A percentile compares a stretch with the other conserved stretches of the same genome.
Conservation (phyloP, 163 green algal species). For the Botryococcus braunii region DNA sequence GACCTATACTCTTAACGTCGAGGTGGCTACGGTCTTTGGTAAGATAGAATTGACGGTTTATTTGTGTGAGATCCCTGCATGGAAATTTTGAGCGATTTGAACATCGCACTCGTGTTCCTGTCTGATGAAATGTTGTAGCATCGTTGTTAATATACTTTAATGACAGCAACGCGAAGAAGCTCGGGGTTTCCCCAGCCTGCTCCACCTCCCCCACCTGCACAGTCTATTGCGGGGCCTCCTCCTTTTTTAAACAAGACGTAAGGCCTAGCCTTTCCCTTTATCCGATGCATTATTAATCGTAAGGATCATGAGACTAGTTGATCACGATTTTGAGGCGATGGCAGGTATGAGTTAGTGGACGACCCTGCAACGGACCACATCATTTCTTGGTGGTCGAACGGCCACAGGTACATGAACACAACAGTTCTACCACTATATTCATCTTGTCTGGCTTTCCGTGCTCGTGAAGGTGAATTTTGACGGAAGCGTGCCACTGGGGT, state of each 20-base stretch:
- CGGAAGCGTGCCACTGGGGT: background rate
- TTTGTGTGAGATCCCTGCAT: too few species aligned
- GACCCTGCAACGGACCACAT: constrained; percentile 66
- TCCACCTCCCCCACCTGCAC: too few species aligned
- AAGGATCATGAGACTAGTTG: background rate
- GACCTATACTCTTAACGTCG: too few species aligned
- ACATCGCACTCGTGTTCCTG: too few species aligned
- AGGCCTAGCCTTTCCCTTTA: constrained; percentile 9
- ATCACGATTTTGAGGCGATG: background rate
- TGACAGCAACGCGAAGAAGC: too few species aligned
- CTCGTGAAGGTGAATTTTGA: background rate
- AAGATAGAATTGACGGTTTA: too few species aligned
- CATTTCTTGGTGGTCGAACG: constrained; percentile 76
- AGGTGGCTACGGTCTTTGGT: too few species aligned
- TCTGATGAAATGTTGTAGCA: too few species aligned
- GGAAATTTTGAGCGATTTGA: too few species aligned
- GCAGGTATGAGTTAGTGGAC: constrained; percentile 91
- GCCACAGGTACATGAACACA: constrained; percentile 48
- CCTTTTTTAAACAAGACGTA: constrained; percentile 82
- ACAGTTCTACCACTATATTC: background rate
- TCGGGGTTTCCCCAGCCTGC: too few species aligned
- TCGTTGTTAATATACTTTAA: too few species aligned
- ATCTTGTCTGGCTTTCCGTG: background rate
- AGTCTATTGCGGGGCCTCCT: too few species aligned
- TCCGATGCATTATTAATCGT: background rate